Conservation (phyloP, 257 asterid species). For the Ajuga chamaepitys region DNA sequence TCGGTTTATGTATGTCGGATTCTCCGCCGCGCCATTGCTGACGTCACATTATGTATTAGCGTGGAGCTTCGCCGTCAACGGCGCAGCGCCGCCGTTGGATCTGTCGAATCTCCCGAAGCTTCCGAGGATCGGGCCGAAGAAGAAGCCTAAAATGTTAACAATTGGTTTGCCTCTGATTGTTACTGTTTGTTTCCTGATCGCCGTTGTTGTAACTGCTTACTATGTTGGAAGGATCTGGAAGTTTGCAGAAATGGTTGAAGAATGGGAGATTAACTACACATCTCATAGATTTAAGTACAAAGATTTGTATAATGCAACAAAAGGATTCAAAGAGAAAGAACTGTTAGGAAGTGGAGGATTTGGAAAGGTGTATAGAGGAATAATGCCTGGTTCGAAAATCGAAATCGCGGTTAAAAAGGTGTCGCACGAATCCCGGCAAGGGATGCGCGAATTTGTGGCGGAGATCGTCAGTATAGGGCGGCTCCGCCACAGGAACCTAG, state of each 20-base stretch:
- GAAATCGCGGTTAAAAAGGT: constrained; percentile 54
- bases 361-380: constrained; percentile 56
- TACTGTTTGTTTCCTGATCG: neutral
- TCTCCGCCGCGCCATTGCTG: constrained; percentile 42
- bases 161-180: constrained; percentile 31
- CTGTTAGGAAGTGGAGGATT: constrained; percentile 61
- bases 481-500: constrained; percentile 58
- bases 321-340: constrained; percentile 42
- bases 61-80: constrained; percentile 51
- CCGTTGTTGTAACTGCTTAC: neutral
- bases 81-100: constrained; percentile 28
- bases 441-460: constrained; percentile 55
- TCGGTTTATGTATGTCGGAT: constrained; percentile 48
- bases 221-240: constrained; percentile 28
- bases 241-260: constrained; percentile 49
- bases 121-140: constrained; percentile 40
- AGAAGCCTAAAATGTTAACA: constrained; percentile 17
- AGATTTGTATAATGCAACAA: constrained; percentile 53
- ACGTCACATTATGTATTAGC: constrained; percentile 52
- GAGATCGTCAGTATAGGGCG: constrained; percentile 66
- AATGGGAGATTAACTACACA: constrained; percentile 49
- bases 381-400: constrained; percentile 24
- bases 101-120: constrained; percentile 43
- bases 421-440: constrained; percentile 61
- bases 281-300: constrained; percentile 58